Base-by-base conservation (phyloP, 2,329 filamentous ascomycete species). In the Alternaria angustiovoidea region DNA sequence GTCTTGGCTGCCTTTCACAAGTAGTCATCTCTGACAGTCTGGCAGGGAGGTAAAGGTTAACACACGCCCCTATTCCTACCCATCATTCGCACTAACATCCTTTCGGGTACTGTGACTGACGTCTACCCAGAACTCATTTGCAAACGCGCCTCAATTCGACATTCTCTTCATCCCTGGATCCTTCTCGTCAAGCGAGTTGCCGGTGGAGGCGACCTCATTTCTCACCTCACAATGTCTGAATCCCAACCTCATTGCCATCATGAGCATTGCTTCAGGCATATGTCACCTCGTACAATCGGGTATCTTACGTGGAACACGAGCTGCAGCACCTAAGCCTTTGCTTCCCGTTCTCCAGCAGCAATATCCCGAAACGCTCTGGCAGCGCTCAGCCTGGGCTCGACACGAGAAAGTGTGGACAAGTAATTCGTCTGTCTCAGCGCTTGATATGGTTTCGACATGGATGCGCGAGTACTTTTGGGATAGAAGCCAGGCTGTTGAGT, bases 401-500 rank as follows among this genome's bases (percentile, higher is more conserved):
- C 68, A 76, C 38, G 75, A 67, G 5, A 68, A 71, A 11, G 54
- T 77, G n/a, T 78, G 75, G 75, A 76, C 66, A 41, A 75, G 75
- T 51, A 72, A 69, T 20, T 73, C 72, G 2, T 67, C 74, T 1
- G 51, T 76, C 12, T 68, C 72, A 1, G 74, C 69, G 1, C 69
- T 77, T 11, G 71, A 78, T 14, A 77, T 78, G 75, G 63, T 75
- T 7, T 63, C 71, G 0, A 65, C 70, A 1, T 78, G 70, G 68
- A 74, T 78, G 71, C 68, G 74, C 22, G 73, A 78, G 61, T 78
- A 75, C 57, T 78, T 76, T 53, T 78, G 76, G 76, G 76, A 78
- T 53, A 68, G 76, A 14, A 65, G 55, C 2, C 71, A 74, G 43
- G 72, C 71, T 1, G 68, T 76, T 3, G 72, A 76, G 30, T 75